Base-by-base conservation (phyloP, 768 basidiomycete species). In the Polyporus arcularius region DNA sequence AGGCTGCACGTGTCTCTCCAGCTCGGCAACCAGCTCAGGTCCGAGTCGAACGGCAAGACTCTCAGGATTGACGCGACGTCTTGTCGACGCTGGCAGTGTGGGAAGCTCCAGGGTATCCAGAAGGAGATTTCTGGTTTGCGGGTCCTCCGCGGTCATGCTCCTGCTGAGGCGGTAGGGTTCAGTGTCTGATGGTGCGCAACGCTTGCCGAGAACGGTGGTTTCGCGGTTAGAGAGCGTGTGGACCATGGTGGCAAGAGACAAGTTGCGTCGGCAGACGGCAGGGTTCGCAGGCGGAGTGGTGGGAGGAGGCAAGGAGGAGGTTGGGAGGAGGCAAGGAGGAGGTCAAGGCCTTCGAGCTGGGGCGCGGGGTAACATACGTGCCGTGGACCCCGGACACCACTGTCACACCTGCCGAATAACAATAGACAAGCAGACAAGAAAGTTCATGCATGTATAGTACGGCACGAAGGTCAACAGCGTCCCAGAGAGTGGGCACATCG, bases 1-100 rank as follows among this genome's bases (percentile, higher is more conserved):
- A 10, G 87, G 85, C 52, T 79, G 72, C 46, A 92, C 87, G 57
- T 84, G 76, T n/a, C 82, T 84, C 67, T 91, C 87, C 76, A 91
- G 82, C 69, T 91, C 89, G 42, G 81, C 79, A 26, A 89, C 85
- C 32, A 89, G 80, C 32, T 85, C 82, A 14, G 87, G 84, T 45
- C 83, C 85, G 47, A 90, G 80, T 16, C 87, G 81, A 51, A 80
- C 72, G n/a, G 88, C 87, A 40, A 90, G 78, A 52, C 84, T 84
- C 63, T 87, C 85, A 4, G 87, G 87, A 64, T 89, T 88, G 65
- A 89, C 87, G 58, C 80, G 74, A 49, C 78, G 73, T 61, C 75
- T 74, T 54, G 65, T 56, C 45, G 65, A 54, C 41, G 63, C 7
- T 2, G 58, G 32, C n/a, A 57, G 18, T 7, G 54, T 50, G 15